Conservation (phyloP, 1,284 basidiomycete genomes). For the Cryptococcus depauperatus region DNA sequence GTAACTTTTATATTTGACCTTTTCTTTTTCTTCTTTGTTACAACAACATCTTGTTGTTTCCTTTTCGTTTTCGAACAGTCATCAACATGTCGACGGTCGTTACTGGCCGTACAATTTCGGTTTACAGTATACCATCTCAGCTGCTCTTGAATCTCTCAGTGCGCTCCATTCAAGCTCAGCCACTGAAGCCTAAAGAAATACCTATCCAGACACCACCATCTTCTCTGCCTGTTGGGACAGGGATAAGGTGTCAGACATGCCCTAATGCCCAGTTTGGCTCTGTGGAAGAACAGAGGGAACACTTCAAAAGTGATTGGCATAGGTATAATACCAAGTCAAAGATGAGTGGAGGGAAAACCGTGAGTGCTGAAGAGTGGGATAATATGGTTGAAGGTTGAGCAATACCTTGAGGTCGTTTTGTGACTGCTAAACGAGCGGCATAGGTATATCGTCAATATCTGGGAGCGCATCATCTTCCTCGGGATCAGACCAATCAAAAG, state of each 20-base stretch:
- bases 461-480: constrained; percentile 62
- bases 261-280: constrained; percentile 61
- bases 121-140: too few species aligned
- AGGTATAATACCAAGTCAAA: constrained; percentile 88
- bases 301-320: constrained; percentile 96
- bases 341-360: constrained; percentile 50
- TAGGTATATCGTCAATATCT: constrained; percentile 78
- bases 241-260: constrained; percentile 64
- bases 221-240: constrained; percentile 5
- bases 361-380: constrained; percentile 66
- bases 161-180: too few species aligned
- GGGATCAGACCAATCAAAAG: constrained; percentile 45
- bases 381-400: constrained; percentile 64
- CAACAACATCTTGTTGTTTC: too few species aligned
- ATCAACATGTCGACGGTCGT: too few species aligned
- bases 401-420: background rate
- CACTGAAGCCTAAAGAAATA: background rate
- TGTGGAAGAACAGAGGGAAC: constrained; percentile 72
- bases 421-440: background rate
- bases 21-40: too few species aligned
- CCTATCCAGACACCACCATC: background rate
- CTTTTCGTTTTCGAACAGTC: too few species aligned
- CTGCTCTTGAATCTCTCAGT: too few species aligned
- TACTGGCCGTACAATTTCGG: too few species aligned
- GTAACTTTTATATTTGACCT: too few species aligned